Percentiles rank a stretch among this genome's conserved stretches.
Evolutionary conservation across 257 asterid genomes (phyloP).

Genomic region (Solanum chmielewskii): DNA sequence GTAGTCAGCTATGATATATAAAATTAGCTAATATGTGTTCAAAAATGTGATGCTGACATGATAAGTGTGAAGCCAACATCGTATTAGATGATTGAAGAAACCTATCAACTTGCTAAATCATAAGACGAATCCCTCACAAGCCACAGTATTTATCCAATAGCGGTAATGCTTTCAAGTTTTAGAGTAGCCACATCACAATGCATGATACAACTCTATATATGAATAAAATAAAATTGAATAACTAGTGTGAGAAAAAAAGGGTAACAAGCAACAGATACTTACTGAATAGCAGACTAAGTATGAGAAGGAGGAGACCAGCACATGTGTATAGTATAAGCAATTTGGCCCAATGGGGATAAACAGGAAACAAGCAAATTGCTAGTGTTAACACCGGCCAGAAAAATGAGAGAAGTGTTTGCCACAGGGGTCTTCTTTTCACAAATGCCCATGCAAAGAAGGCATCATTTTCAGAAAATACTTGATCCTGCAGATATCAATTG

Average conservation of each 20-base stretch:
- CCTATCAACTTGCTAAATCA: not conserved
- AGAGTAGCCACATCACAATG: not conserved
- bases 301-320: constrained; percentile 86
- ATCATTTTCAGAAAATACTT: constrained; percentile 83
- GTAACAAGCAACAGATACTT: constrained; percentile 24
- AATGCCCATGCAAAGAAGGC: constrained; percentile 97
- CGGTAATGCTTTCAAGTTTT: not conserved
- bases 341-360: constrained; percentile 92
- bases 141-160: not conserved
- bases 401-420: constrained; percentile 98
- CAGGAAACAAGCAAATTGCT: constrained; percentile 97
- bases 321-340: constrained; percentile 82
- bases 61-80: not conserved
- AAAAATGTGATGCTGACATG: not conserved
- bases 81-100: not conserved
- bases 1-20: not conserved
- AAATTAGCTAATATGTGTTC: not conserved
- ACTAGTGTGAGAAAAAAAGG: not conserved
- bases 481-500: constrained; percentile 57
- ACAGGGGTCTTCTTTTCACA: constrained; percentile 76
- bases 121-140: not conserved
- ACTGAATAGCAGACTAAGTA: constrained; percentile 73
- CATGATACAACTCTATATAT: not conserved
- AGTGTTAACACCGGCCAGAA: constrained; percentile 97
- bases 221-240: not conserved